Conservation (phyloP, 2,329 filamentous ascomycete genomes). For the Fusarium goolgardi region DNA sequence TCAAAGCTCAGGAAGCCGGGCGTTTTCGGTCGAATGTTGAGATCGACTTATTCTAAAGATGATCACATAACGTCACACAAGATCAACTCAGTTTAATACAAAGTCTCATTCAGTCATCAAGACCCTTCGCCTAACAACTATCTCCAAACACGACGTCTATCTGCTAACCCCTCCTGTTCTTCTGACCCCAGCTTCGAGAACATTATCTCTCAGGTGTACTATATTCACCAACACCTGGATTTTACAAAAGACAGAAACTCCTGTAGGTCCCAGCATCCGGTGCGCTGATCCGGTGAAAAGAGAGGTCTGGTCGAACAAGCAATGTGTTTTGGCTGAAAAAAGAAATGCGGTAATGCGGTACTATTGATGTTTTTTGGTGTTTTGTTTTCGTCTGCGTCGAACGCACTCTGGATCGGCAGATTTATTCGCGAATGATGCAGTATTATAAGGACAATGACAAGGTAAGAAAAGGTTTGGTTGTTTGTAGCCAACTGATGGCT, state of each 20-base stretch:
- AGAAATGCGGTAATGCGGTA: slow-evolving; percentile 16
- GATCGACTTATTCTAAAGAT: background rate
- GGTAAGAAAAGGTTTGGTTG: slow-evolving; percentile 29
- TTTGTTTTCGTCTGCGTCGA: slow-evolving; percentile 31
- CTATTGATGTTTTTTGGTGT: slow-evolving; percentile 35
- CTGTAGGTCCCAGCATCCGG: slow-evolving; percentile 33
- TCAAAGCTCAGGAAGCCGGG: background rate
- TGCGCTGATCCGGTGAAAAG: slow-evolving; percentile 36
- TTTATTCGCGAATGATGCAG: slow-evolving; percentile 29
- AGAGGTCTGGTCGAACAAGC: slow-evolving; percentile 33
- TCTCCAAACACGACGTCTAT: slow-evolving; percentile 40
- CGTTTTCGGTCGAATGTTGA: background rate
- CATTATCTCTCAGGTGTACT: slow-evolving; percentile 35
- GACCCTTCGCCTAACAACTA: slow-evolving; percentile 33
- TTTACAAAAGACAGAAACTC: slow-evolving; percentile 41
- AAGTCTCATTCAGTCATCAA: slow-evolving; percentile 49
- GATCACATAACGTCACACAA: background rate
- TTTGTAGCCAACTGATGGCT: slow-evolving; percentile 43
- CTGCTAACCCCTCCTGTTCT: slow-evolving; percentile 30
- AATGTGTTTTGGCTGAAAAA: slow-evolving; percentile 20
- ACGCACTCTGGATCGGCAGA: slow-evolving; percentile 23
- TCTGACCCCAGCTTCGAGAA: slow-evolving; percentile 35
- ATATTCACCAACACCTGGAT: slow-evolving; percentile 20
- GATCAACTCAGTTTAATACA: slow-evolving; percentile 18
- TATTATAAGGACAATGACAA: slow-evolving; percentile 35